These are phyloP conservation scores for Lineolata rhizophorae DNA, from an alignment of 495 filamentous ascomycete genomes.

Conservation along the genomic window DNA sequence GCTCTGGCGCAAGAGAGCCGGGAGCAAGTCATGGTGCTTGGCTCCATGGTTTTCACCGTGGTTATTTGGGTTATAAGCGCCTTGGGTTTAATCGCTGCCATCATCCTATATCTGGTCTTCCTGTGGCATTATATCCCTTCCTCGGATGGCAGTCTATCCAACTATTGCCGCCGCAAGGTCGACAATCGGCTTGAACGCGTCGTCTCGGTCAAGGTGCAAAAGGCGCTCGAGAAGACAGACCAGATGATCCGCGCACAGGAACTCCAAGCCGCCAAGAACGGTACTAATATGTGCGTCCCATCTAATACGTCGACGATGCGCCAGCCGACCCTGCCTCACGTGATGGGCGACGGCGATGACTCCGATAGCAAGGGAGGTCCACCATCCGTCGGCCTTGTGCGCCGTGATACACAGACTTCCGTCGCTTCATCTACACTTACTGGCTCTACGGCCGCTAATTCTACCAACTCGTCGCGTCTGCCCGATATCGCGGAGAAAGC, in stretches of 20 bases:
- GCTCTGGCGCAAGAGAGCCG: slow-evolving; percentile 45
- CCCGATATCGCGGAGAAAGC: slow-evolving; percentile 24
- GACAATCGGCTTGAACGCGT: slow-evolving; percentile 62
- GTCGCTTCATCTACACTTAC: slow-evolving; percentile 36
- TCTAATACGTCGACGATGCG: slow-evolving; percentile 14
- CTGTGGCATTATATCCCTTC: slow-evolving; percentile 74
- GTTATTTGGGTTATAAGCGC: slow-evolving; percentile 73
- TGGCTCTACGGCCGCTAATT: slow-evolving; percentile 12
- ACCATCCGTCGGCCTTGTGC: slow-evolving; percentile 6
- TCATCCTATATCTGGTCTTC: slow-evolving; percentile 64
- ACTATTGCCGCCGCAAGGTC: slow-evolving; percentile 78
- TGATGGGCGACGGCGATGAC: slow-evolving; percentile 26
- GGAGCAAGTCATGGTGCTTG: slow-evolving; percentile 57
- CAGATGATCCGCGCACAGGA: slow-evolving; percentile 32
- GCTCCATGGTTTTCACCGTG: slow-evolving; percentile 78
- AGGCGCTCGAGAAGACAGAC: slow-evolving; percentile 59
- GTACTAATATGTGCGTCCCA: slow-evolving; percentile 26
- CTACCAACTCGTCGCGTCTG: slow-evolving; percentile 10
- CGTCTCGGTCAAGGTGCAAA: slow-evolving; percentile 61
- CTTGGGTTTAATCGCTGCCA: slow-evolving; percentile 47
- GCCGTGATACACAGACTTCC: slow-evolving; percentile 29
- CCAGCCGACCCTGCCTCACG: slow-evolving; percentile 44
- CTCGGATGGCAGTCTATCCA: slow-evolving; percentile 51
- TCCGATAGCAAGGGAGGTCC: too few species aligned
- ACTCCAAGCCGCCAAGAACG: slow-evolving; percentile 29